Evolutionary conservation across 2,329 filamentous ascomycete genomes (phyloP), one percentile per base, ranked within the genome.

Genomic region (Pseudogymnoascus sp.): DNA sequence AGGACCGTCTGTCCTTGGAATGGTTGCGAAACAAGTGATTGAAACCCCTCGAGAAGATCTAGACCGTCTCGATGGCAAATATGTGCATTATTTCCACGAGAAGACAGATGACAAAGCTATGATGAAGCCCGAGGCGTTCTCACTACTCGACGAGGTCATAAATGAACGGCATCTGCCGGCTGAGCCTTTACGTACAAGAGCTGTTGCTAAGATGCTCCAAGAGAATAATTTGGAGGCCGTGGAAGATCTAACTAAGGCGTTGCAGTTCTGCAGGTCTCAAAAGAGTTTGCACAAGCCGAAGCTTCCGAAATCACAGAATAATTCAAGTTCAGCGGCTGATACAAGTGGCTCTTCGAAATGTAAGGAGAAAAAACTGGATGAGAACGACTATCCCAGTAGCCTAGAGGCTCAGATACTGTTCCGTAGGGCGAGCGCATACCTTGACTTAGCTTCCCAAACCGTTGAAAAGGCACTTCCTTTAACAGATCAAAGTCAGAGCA

Each of bases 71-170:
- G 89, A 95, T 70, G 91, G 90, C 28, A 89, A 88, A 74, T 95
- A 95, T 72, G 91, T 95, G n/a, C 89, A 95, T 73, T 95, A 93
- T 77, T 96, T 96, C 74, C 90, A 93, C 75, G 90, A 96, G 76
- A 95, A 93, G 82, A 93, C 95, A 25, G 89, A 90, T 1, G 89
- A 86, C 42, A 79, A 88, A 44, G 86, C 89, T 72, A 78, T 95
- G 73, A 88, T 86, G 37, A 84, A 90, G 70, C 87, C 83, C 69
- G 93, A 89, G 7, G 87, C 84, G 66, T 75, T 93, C 63, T 77
- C 83, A 61, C 81, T 86, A 3, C 74, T 96, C 67, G 80, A 87
- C 71, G 83, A 89, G 38, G 84, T 93, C 63, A 87, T 93, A 64
- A 76, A 78, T 11, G 82, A 85, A 42, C 77, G 83, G 18, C 85